Conservation (phyloP, 805 yeast genomes). For the Maudiozyma pseudohumilis region DNA sequence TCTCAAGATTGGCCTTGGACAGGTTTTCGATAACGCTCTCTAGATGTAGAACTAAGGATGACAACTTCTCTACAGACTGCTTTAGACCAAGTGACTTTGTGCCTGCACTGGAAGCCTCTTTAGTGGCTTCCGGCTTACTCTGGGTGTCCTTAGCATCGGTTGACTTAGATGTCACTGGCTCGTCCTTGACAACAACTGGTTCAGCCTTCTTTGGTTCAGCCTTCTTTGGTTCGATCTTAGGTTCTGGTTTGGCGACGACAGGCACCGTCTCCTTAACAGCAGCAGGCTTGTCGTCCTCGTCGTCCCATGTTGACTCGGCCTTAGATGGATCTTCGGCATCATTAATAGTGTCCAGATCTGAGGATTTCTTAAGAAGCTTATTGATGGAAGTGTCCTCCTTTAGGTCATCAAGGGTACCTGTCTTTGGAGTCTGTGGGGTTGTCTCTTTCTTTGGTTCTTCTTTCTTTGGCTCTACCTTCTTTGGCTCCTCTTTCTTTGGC, state of each 20-base stretch:
- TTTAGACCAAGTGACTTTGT: slow-evolving; percentile 53
- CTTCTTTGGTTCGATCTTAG: slow-evolving; percentile 8
- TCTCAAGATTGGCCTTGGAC: slow-evolving; percentile 45
- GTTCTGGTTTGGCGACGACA: slow-evolving; percentile 3
- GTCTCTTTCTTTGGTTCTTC: slow-evolving; percentile 9
- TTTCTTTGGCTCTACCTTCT: slow-evolving; percentile 6
- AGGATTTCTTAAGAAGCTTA: slow-evolving; percentile 22
- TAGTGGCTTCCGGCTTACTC: slow-evolving; percentile 8
- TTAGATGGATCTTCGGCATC: slow-evolving; percentile 30
- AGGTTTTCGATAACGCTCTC: slow-evolving; percentile 47
- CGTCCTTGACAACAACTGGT: slow-evolving; percentile 4
- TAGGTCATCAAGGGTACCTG: slow-evolving; percentile 17
- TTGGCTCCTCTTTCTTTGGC: slow-evolving; percentile 1
- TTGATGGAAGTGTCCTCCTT: slow-evolving; percentile 23
- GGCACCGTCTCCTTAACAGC: slow-evolving; percentile 2
- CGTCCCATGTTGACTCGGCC: slow-evolving; percentile 27
- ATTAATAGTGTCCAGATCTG: slow-evolving; percentile 22
- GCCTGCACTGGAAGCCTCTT: slow-evolving; percentile 1
- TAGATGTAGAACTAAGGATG: slow-evolving; percentile 44
- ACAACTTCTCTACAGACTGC: slow-evolving; percentile 60
- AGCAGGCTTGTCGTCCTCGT: slow-evolving; percentile 21
- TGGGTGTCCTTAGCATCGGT: slow-evolving; percentile 9
- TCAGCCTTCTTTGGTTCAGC: slow-evolving; percentile 15
- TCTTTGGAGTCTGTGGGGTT: slow-evolving; percentile 6
- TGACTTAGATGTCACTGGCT: slow-evolving; percentile 6